Evolutionary conservation across 495 filamentous ascomycete species (phyloP).

Genomic region (Cryomyces minteri): DNA sequence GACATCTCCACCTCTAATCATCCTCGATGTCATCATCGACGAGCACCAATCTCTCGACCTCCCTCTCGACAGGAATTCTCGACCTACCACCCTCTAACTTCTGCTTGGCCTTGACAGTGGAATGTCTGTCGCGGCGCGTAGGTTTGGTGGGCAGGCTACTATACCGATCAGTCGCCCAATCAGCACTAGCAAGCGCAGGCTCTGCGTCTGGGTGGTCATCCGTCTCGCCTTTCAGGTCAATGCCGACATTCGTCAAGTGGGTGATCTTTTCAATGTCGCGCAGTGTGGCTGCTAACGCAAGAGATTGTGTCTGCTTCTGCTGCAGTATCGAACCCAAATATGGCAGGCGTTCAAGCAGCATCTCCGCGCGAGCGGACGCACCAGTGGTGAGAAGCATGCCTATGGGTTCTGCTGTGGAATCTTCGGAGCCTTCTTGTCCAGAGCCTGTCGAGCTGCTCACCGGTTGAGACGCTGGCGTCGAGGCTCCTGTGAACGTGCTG

Average conservation of each 20-base stretch:
- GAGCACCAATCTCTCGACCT: conserved; percentile 49
- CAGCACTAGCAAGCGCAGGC: conserved; percentile 23
- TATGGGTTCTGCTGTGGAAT: conserved; percentile 10
- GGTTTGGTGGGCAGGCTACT: not conserved
- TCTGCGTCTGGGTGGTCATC: conserved; percentile 28
- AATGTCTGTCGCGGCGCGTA: not conserved
- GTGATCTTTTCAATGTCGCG: conserved; percentile 51
- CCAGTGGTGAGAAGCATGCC: conserved; percentile 27
- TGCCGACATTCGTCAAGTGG: conserved; percentile 36
- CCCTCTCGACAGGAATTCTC: conserved; percentile 19
- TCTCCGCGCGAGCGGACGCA: conserved; percentile 46
- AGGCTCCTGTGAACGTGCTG: conserved; percentile 1
- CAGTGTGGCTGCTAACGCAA: conserved; percentile 6
- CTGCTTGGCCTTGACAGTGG: not conserved
- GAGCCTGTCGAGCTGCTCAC: not conserved
- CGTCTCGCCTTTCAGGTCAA: conserved; percentile 1
- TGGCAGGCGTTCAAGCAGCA: conserved; percentile 68
- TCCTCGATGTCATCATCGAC: conserved; percentile 97
- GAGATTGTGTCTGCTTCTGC: conserved; percentile 10
- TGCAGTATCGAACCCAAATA: conserved; percentile 54
- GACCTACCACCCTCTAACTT: conserved; percentile 4
- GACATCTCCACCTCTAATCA: conserved; percentile 20
- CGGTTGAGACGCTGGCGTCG: not conserved
- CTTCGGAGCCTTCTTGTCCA: not conserved
- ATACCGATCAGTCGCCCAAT: conserved; percentile 36